Evolutionary conservation across 371 early-diverging fungal species (phyloP).

Genomic region (Syncephalastrum racemosum): DNA sequence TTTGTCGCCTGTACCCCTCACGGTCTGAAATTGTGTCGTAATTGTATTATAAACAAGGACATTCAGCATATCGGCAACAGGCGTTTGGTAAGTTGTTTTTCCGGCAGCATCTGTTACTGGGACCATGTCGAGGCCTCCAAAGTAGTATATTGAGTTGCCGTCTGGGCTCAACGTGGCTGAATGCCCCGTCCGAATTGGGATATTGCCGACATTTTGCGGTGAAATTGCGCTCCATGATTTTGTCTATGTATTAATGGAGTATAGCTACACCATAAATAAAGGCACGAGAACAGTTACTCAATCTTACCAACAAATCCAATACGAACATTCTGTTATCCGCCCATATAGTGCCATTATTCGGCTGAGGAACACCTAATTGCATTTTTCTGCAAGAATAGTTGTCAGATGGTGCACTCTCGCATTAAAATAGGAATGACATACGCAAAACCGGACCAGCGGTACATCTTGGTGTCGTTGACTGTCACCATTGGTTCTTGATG

Average conservation of each 20-base stretch:
- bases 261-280: slow-evolving; percentile 1
- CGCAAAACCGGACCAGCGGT: background rate
- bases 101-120: too few species aligned
- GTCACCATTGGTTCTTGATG: slow-evolving; percentile 10
- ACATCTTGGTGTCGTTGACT: slow-evolving; percentile 6
- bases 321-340: too few species aligned
- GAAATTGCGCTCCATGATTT: too few species aligned
- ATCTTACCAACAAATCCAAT: slow-evolving; percentile 1
- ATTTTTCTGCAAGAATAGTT: too few species aligned
- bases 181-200: slow-evolving; percentile 9
- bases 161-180: slow-evolving; percentile 14
- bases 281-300: background rate
- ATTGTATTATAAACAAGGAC: too few species aligned
- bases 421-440: background rate
- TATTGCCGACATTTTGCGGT: too few species aligned
- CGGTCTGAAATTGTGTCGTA: too few species aligned
- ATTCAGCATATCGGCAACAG: too few species aligned
- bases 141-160: slow-evolving; percentile 14
- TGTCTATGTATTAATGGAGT: background rate
- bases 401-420: background rate
- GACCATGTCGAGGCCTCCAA: slow-evolving; percentile 14
- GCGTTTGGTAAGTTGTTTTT: too few species aligned
- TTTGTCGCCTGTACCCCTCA: too few species aligned
- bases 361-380: too few species aligned
- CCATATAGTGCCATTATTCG: too few species aligned